Evolutionary conservation across 768 basidiomycete species (phyloP).

Genomic region (Lactifluus piperatus): DNA sequence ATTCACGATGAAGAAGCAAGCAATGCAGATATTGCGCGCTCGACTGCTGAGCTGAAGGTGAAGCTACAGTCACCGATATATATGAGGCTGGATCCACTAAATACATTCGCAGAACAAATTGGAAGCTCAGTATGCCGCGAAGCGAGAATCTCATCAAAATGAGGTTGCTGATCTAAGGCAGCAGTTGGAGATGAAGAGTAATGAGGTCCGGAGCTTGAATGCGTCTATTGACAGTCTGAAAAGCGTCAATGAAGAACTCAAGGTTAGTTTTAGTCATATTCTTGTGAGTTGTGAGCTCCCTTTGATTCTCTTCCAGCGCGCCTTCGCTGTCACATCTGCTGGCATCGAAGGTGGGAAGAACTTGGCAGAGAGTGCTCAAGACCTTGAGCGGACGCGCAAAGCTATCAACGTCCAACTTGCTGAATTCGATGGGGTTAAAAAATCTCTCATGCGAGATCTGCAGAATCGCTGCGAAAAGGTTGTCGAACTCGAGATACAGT

Average conservation of each 20-base stretch:
- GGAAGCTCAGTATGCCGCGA: slow-evolving; percentile 87
- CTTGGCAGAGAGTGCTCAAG: slow-evolving; percentile 93
- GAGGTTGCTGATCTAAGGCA: slow-evolving; percentile 85
- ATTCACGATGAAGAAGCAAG: slow-evolving; percentile 83
- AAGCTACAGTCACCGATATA: slow-evolving; percentile 23
- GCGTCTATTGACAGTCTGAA: slow-evolving; percentile 87
- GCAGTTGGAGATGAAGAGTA: slow-evolving; percentile 76
- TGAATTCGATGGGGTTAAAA: slow-evolving; percentile 98
- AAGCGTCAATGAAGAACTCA: slow-evolving; percentile 95
- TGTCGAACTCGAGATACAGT: slow-evolving; percentile 96
- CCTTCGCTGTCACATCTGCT: slow-evolving; percentile 93
- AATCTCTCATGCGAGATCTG: slow-evolving; percentile 95
- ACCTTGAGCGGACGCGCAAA: slow-evolving; percentile 93
- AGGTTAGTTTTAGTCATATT: slow-evolving; percentile 46
- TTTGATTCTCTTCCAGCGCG: slow-evolving; percentile 51
- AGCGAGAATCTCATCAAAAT: slow-evolving; percentile 79
- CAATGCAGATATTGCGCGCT: slow-evolving; percentile 73
- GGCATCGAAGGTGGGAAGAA: slow-evolving; percentile 97
- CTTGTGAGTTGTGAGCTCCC: slow-evolving; percentile 2
- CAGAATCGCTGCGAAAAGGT: slow-evolving; percentile 99
- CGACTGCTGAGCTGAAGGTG: slow-evolving; percentile 88
- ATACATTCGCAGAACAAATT: slow-evolving; percentile 63
- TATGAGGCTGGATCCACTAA: slow-evolving; percentile 15
- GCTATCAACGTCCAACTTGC: slow-evolving; percentile 96
- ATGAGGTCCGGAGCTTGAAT: slow-evolving; percentile 78